phyloP scores from a whole-genome alignment of 2,329 filamentous ascomycete genomes.

The Exophiala oligosperma region DNA sequence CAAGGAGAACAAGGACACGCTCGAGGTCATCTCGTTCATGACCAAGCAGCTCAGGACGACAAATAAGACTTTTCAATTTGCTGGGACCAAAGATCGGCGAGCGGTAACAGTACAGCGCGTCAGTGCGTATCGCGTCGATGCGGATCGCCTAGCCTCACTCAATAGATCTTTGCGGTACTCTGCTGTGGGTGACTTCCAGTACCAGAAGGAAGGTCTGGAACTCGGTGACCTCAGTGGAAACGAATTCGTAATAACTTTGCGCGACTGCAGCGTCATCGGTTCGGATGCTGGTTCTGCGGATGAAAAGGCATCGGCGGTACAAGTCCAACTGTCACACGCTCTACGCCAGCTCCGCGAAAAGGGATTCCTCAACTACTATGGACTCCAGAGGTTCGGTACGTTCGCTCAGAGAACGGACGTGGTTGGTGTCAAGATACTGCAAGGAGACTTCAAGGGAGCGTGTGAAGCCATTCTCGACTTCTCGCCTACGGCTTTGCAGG shows the following conservation, averaged over 20 bases:
- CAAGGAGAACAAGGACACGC: slow-evolving; percentile 96
- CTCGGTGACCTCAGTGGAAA: slow-evolving; percentile 86
- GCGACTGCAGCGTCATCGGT: slow-evolving; percentile 66
- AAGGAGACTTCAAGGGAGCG: slow-evolving; percentile 77
- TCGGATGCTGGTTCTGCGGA: slow-evolving; percentile 37
- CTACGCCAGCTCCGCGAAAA: slow-evolving; percentile 67
- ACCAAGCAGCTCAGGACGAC: slow-evolving; percentile 70
- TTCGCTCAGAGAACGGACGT: slow-evolving; percentile 82
- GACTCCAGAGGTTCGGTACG: slow-evolving; percentile 93
- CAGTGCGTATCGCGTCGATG: slow-evolving; percentile 62
- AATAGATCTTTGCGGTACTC: slow-evolving; percentile 62
- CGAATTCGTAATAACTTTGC: slow-evolving; percentile 87
- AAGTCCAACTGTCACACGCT: slow-evolving; percentile 56
- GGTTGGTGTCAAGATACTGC: slow-evolving; percentile 79
- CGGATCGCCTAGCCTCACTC: slow-evolving; percentile 64
- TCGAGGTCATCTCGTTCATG: slow-evolving; percentile 81
- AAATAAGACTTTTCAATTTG: slow-evolving; percentile 71
- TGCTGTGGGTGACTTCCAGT: slow-evolving; percentile 76
- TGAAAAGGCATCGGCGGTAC: slow-evolving; percentile 41
- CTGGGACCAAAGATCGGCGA: slow-evolving; percentile 87
- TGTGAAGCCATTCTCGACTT: slow-evolving; percentile 76
- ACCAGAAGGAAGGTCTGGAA: slow-evolving; percentile 69
- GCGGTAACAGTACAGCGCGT: slow-evolving; percentile 83
- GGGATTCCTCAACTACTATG: slow-evolving; percentile 97
- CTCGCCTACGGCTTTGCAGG: slow-evolving; percentile 61